Evolutionary conservation across 1,139 yeast genomes (phyloP), one percentile per base, ranked within the genome.

Genomic region (Candida sojae): DNA sequence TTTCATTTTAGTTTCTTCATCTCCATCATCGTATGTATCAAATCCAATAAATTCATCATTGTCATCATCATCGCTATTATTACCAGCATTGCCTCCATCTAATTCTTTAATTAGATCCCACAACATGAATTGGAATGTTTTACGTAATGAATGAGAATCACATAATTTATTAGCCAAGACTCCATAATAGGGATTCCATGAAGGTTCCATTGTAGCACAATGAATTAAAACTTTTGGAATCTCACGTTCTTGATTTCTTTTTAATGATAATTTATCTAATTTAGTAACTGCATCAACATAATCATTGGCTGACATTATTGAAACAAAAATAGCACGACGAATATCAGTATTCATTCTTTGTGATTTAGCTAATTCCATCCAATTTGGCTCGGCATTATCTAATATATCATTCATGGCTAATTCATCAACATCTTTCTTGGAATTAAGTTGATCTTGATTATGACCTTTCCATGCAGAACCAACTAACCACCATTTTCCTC

Each of bases 401-500:
- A 86, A 67, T 5, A 85, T 70, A 51, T 83, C 89, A 54, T 74
- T 71, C 54, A 81, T 63, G 1, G 73, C 76, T 17, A 65, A 63
- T 13, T 63, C 61, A 46, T 73, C 66, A 2, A 64, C 64, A 26
- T 62, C 66, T 8, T 47, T 17, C 35, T 44, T 13, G 30, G 21
- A n/a, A 28, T 10, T 28, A 4, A 10, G 63, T 68, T 4, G 62
- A 36, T 57, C 60, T 53, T 59, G 60, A 31, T 75, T 77, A 44
- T 62, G 60, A 1, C 92, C 92, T 60, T 83, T 88, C 97, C 98
- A 93, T 0, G 99, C 97, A 3, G 98, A 88, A 41, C 99, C 99
- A 34, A 95, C 92, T 39, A 93, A 75, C 99, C 99, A 95, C 99
- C 99, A 95, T 66, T 92, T 93, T 48, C 99, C 99, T 54, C 84